These are phyloP conservation scores for Ceratobasidium sp. DNA, from an alignment of 1,284 basidiomycete genomes.

Conservation along the genomic window DNA sequence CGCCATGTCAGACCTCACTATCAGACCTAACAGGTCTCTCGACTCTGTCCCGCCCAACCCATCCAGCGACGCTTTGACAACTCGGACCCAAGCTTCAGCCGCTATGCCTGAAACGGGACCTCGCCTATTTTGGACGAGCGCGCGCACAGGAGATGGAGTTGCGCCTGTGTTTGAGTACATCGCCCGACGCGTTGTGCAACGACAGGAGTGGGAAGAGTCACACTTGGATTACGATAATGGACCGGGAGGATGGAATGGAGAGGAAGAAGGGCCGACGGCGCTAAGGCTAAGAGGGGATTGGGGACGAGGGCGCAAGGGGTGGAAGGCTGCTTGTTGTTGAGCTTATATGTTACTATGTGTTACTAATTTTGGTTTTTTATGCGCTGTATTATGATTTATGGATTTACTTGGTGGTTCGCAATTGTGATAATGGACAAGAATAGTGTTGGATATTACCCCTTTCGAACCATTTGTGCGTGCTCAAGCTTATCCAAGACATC, in stretches of 20 bases:
- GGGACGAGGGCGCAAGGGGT: slow-evolving; percentile 24
- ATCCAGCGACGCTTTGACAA: slow-evolving; percentile 44
- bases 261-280: slow-evolving; percentile 22
- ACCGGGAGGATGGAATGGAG: slow-evolving; percentile 12
- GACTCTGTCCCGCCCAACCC: slow-evolving; percentile 52
- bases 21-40: slow-evolving; percentile 49
- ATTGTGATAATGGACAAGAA: no score
- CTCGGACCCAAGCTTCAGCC: slow-evolving; percentile 50
- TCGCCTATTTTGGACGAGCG: slow-evolving; percentile 77
- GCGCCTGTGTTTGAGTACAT: slow-evolving; percentile 77
- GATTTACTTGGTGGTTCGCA: neutral
- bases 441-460: no score
- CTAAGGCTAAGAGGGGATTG: slow-evolving; percentile 36
- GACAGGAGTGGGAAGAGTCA: slow-evolving; percentile 73
- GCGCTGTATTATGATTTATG: neutral
- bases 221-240: slow-evolving; percentile 31
- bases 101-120: slow-evolving; percentile 59
- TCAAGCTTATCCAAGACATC: no score
- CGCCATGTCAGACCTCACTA: slow-evolving; percentile 8
- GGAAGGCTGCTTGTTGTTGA: slow-evolving; percentile 40
- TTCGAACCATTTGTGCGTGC: no score
- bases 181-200: slow-evolving; percentile 67
- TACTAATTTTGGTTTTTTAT: neutral
- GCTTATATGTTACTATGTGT: neutral
- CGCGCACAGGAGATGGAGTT: slow-evolving; percentile 80